phyloP scores from a whole-genome alignment of 2,329 filamentous ascomycete species.

The Nemania bipapillata region DNA sequence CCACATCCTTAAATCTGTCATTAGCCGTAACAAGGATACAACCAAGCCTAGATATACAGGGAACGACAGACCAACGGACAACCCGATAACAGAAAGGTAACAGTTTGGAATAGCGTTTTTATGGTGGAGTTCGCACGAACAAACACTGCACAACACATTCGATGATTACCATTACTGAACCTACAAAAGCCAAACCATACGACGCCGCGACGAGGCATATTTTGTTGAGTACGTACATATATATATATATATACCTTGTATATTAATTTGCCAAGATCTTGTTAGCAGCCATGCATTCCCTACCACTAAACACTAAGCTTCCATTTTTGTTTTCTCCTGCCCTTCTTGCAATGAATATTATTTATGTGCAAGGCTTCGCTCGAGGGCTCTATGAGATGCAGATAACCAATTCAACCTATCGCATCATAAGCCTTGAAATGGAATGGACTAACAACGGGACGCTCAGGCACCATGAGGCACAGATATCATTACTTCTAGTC shows the following conservation, averaged over 20 bases:
- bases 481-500: too few relatives aligned
- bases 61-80: slow-evolving; percentile 1
- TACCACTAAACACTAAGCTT: background rate
- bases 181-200: slow-evolving; percentile 31
- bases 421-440: too few relatives aligned
- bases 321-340: too few relatives aligned
- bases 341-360: too few relatives aligned
- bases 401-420: too few relatives aligned
- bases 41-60: slow-evolving; percentile 32
- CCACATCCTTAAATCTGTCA: slow-evolving; percentile 76
- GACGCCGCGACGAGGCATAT: slow-evolving; percentile 38
- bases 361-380: too few relatives aligned
- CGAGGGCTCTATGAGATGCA: too few relatives aligned
- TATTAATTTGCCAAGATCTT: slow-evolving; percentile 27
- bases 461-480: too few relatives aligned
- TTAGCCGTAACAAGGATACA: slow-evolving; percentile 65
- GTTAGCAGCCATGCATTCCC: background rate
- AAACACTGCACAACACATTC: slow-evolving; percentile 4
- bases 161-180: slow-evolving; percentile 19
- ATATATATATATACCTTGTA: slow-evolving; percentile 38
- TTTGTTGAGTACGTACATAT: slow-evolving; percentile 39
- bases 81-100: slow-evolving; percentile 21
- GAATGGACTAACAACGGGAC: too few relatives aligned
- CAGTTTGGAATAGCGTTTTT: background rate
- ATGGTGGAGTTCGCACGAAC: background rate